A percentile compares a stretch with the other conserved stretches of the same genome.
Conservation (phyloP, 73 alveolate species). For the Paramecium primaurelia region DNA sequence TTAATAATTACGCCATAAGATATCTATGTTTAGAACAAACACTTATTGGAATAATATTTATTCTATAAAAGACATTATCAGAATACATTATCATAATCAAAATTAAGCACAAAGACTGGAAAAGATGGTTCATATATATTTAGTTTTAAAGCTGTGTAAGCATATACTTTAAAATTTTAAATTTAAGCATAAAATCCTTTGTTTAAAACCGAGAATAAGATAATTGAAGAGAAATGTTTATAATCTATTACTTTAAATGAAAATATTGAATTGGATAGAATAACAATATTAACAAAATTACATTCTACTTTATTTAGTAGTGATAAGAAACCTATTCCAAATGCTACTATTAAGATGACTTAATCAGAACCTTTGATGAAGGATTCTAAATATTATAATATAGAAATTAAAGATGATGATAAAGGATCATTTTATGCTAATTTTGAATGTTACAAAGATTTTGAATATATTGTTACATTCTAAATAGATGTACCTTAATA, state of each 20-base stretch:
- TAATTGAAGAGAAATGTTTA: not conserved
- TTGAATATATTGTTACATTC: not conserved
- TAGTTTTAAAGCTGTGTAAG: not conserved
- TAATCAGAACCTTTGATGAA: not conserved
- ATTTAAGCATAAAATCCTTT: not conserved
- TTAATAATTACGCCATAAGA: not conserved
- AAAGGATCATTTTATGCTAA: not conserved
- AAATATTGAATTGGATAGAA: not conserved
- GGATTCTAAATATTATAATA: conserved; percentile 18
- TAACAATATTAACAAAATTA: not conserved
- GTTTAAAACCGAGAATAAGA: not conserved
- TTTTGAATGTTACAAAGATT: not conserved
- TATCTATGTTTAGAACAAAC: not conserved
- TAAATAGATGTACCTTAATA: not conserved
- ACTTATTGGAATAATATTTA: not conserved
- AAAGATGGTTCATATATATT: not conserved
- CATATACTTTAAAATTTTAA: not conserved
- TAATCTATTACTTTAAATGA: not conserved
- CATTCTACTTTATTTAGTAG: not conserved
- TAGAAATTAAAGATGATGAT: not conserved
- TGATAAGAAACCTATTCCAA: conserved; percentile 9
- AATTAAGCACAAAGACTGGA: not conserved
- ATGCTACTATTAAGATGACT: not conserved
- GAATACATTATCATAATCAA: not conserved
- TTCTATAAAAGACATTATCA: not conserved